Percentiles rank a stretch among this genome's conserved stretches.
Evolutionary conservation across 257 asterid species (phyloP).

Genomic region (Forsythia suspensa): DNA sequence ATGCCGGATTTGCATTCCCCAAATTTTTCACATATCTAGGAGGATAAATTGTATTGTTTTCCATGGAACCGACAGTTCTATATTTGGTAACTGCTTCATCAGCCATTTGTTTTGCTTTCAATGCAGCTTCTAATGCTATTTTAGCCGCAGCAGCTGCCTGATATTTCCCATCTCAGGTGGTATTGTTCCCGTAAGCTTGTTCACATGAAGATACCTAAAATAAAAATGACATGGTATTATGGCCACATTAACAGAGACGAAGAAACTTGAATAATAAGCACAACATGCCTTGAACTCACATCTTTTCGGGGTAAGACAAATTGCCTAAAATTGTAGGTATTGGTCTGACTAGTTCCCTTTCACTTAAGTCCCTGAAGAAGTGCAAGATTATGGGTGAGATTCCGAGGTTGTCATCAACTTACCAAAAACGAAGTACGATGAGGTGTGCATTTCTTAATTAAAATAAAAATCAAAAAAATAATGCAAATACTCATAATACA

Average conservation of each 20-base stretch:
- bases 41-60: constrained; percentile 21
- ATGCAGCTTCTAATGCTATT: constrained; percentile 80
- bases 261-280: neutral
- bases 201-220: constrained; percentile 92
- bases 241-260: neutral
- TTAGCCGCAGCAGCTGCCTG: constrained; percentile 97
- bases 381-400: neutral
- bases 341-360: constrained; percentile 77
- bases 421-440: neutral
- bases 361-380: constrained; percentile 84
- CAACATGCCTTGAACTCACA: constrained; percentile 44
- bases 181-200: constrained; percentile 81
- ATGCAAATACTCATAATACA: constrained; percentile 64
- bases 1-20: constrained; percentile 55
- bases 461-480: neutral
- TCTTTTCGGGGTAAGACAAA: constrained; percentile 91
- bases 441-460: neutral
- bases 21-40: constrained; percentile 33
- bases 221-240: neutral
- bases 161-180: constrained; percentile 95
- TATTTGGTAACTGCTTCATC: constrained; percentile 56
- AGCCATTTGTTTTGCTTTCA: constrained; percentile 82
- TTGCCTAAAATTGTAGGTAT: constrained; percentile 89
- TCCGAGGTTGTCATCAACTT: neutral
- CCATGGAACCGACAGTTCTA: constrained; percentile 36